These are phyloP conservation scores for Entonaema liquescens DNA, from an alignment of 495 filamentous ascomycete genomes.

Conservation along the genomic window DNA sequence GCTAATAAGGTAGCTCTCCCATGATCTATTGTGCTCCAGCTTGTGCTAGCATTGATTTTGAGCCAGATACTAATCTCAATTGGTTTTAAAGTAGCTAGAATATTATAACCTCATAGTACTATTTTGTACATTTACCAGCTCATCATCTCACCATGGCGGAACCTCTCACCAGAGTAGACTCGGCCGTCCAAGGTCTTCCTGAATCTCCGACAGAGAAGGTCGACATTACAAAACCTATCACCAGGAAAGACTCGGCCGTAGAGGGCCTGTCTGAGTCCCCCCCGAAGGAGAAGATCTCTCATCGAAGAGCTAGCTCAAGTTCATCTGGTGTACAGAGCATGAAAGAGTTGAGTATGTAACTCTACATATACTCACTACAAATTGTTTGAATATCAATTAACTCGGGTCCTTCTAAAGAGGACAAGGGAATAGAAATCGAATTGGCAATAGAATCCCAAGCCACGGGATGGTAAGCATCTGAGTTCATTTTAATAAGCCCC, in stretches of 20 bases:
- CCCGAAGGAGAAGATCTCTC: slow-evolving; percentile 62
- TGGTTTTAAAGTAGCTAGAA: slow-evolving; percentile 20
- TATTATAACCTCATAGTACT: slow-evolving; percentile 9
- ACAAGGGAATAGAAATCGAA: slow-evolving; percentile 73
- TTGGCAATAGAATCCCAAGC: slow-evolving; percentile 89
- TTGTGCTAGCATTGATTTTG: background rate
- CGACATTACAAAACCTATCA: slow-evolving; percentile 61
- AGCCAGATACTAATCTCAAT: slow-evolving; percentile 1
- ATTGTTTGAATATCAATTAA: slow-evolving; percentile 28
- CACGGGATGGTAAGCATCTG: slow-evolving; percentile 79
- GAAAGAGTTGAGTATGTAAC: slow-evolving; percentile 78
- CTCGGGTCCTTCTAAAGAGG: slow-evolving; percentile 61
- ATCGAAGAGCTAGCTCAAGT: slow-evolving; percentile 73
- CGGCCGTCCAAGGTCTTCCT: slow-evolving; percentile 80
- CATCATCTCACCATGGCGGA: slow-evolving; percentile 41
- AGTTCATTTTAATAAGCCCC: slow-evolving; percentile 1
- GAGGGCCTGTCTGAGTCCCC: slow-evolving; percentile 75
- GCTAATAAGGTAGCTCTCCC: slow-evolving; percentile 35
- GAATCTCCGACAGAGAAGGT: slow-evolving; percentile 69
- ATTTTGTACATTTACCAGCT: slow-evolving; percentile 14
- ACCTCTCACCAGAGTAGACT: slow-evolving; percentile 85
- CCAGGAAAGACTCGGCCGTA: slow-evolving; percentile 88
- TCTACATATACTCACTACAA: background rate
- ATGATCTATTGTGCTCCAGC: background rate
- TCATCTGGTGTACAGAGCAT: slow-evolving; percentile 78